phyloP scores from a whole-genome alignment of 1,139 yeast genomes.

The Geotrichum citri-aurantii region DNA sequence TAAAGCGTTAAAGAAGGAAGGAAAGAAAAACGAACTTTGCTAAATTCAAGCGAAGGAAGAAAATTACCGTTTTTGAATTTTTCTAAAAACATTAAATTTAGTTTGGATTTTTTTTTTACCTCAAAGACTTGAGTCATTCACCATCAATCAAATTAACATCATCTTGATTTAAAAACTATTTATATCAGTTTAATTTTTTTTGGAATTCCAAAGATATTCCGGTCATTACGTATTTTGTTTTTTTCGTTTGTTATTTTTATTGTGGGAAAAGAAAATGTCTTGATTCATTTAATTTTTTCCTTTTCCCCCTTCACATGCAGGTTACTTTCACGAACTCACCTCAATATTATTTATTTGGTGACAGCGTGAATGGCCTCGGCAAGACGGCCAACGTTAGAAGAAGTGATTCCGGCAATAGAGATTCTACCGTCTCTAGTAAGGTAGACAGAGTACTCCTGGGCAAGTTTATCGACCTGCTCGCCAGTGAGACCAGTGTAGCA shows the following conservation, averaged over 20 bases:
- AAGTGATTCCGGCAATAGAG: conserved; percentile 89
- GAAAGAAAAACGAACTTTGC: no score
- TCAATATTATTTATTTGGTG: conserved; percentile 16
- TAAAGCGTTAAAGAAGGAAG: no score
- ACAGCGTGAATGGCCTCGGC: conserved; percentile 65
- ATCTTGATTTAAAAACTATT: no score
- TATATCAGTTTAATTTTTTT: not conserved
- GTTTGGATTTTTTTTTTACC: no score
- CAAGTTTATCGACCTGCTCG: conserved; percentile 76
- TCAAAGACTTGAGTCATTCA: no score
- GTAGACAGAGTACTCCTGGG: conserved; percentile 71
- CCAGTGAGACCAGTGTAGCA: conserved; percentile 82
- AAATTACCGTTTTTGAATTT: no score
- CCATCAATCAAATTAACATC: not conserved
- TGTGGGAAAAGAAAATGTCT: not conserved
- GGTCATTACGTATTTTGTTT: not conserved
- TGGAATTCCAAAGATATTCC: not conserved
- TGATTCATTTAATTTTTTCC: not conserved
- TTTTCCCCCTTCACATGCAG: not conserved
- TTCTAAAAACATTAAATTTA: no score
- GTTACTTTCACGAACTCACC: no score
- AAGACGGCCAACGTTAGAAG: conserved; percentile 68
- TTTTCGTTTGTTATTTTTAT: not conserved
- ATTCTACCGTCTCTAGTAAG: conserved; percentile 74
- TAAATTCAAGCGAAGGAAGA: no score